These are phyloP conservation scores for Plasmodium vivax DNA, from an alignment of 169 alveolate species.

Conservation along the genomic window DNA sequence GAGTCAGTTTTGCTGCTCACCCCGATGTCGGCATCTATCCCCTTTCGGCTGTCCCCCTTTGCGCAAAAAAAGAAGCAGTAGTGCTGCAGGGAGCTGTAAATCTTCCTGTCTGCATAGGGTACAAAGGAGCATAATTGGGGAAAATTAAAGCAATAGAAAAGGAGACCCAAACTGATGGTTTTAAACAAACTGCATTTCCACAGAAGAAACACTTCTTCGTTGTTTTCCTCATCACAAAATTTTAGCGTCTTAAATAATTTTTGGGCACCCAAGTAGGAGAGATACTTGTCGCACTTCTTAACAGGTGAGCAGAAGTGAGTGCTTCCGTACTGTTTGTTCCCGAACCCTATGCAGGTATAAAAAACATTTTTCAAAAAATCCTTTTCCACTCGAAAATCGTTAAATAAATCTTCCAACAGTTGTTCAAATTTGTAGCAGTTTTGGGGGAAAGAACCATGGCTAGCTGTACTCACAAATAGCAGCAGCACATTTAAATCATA, in stretches of 20 bases:
- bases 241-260: conserved; percentile 29
- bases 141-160: conserved; percentile 33
- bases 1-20: background rate
- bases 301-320: conserved; percentile 57
- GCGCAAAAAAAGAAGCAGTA: conserved; percentile 49
- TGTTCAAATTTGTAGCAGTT: conserved; percentile 50
- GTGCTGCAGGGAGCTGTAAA: background rate
- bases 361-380: conserved; percentile 48
- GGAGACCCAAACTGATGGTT: conserved; percentile 16
- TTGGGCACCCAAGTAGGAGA: conserved; percentile 27
- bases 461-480: conserved; percentile 58
- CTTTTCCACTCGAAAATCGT: conserved; percentile 32
- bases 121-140: background rate
- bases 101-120: background rate
- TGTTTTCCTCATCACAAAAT: conserved; percentile 42
- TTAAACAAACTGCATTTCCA: conserved; percentile 62
- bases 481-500: conserved; percentile 50
- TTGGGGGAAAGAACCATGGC: conserved; percentile 46
- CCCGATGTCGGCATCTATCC: background rate
- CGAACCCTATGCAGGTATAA: conserved; percentile 68
- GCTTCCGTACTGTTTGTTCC: conserved; percentile 56
- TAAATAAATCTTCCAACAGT: conserved; percentile 9
- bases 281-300: conserved; percentile 39
- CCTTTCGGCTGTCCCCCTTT: background rate
- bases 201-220: background rate